Conservation (phyloP, 176 grass and related monocot species). For the Carex cristatella region DNA sequence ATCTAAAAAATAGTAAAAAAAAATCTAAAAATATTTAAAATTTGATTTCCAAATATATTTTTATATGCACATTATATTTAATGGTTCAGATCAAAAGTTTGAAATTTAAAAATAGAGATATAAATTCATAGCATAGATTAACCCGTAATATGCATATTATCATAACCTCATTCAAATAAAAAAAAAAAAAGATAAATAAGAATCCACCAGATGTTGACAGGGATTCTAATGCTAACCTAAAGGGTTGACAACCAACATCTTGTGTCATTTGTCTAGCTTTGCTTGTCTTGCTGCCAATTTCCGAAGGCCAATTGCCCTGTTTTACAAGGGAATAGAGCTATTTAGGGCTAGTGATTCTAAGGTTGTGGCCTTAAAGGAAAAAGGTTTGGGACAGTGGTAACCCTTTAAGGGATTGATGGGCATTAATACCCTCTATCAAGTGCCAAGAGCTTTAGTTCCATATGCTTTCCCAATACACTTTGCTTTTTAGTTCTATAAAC, state of each 20-base stretch:
- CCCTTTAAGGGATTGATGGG: slow-evolving; percentile 20
- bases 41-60: too few species aligned
- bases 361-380: neutral
- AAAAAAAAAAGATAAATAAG: neutral
- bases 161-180: neutral
- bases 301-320: neutral
- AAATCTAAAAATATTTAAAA: too few species aligned
- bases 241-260: slow-evolving; percentile 12
- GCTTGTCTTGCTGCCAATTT: neutral
- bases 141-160: too few species aligned
- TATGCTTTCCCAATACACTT: neutral
- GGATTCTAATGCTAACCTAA: slow-evolving; percentile 8
- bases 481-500: neutral
- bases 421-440: slow-evolving; percentile 10
- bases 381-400: neutral
- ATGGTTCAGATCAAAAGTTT: too few species aligned
- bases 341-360: slow-evolving; percentile 4
- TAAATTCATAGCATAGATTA: too few species aligned
- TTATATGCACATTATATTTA: too few species aligned
- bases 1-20: too few species aligned
- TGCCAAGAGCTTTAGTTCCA: neutral
- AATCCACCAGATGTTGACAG: neutral
- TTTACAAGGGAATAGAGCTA: neutral
- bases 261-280: neutral
- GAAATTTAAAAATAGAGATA: too few species aligned